Conservation (phyloP, 345 rosid genomes). For the Xanthoceras sorbifolium region DNA sequence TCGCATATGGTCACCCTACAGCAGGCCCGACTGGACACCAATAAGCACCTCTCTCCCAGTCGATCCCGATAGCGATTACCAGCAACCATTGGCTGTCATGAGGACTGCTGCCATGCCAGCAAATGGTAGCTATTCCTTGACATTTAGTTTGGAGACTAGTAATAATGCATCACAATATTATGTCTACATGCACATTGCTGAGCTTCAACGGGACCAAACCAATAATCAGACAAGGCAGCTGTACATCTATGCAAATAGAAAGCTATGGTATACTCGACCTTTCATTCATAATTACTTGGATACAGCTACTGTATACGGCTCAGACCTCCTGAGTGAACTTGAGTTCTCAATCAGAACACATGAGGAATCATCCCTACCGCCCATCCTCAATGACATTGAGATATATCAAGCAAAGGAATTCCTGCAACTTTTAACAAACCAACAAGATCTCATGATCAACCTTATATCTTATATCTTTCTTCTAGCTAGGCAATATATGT, state of each 20-base stretch:
- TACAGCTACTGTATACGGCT: slow-evolving; percentile 25
- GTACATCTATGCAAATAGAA: neutral
- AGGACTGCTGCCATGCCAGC: slow-evolving; percentile 21
- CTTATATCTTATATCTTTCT: too few species aligned
- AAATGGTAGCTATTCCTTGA: slow-evolving; percentile 14
- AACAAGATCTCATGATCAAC: slow-evolving; percentile 4
- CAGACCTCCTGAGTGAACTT: neutral
- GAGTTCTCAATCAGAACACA: slow-evolving; percentile 17
- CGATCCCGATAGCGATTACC: slow-evolving; percentile 10
- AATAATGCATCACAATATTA: neutral
- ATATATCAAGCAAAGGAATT: neutral
- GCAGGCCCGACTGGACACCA: neutral
- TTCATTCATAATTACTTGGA: too few species aligned
- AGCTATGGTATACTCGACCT: neutral
- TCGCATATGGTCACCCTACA: too few species aligned
- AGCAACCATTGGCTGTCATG: slow-evolving; percentile 32
- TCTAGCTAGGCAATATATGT: too few species aligned
- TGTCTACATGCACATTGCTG: slow-evolving; percentile 30
- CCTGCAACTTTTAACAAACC: neutral
- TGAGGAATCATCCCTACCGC: neutral
- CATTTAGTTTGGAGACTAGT: neutral
- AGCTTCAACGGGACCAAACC: slow-evolving; percentile 20
- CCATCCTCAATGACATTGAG: neutral
- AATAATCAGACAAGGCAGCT: neutral
- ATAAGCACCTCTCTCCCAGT: neutral